Base-by-base conservation (phyloP, 2,329 filamentous ascomycete species). In the Cladosporium sp. region DNA sequence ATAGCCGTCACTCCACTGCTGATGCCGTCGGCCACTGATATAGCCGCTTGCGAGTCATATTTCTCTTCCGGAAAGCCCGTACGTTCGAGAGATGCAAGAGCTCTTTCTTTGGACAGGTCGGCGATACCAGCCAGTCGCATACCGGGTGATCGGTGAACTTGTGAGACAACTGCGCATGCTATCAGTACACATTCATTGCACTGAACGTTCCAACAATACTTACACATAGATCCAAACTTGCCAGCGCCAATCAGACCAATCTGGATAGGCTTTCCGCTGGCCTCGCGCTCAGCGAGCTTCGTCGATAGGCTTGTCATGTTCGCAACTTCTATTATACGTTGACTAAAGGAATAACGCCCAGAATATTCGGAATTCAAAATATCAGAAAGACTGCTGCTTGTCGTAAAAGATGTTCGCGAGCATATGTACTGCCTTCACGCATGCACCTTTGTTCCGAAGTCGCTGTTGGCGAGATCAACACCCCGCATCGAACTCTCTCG, bases 191-290 rank as follows among this genome's bases (percentile, higher is more conserved):
- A 28, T 19, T 22, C 9, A n/a, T 16, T 3, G n/a, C 13, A 35
- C 38, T 19, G 38, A 16, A 35, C 43, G 19, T 28, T 5, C 16
- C 11, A 3, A 4, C n/a, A 19, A 1, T 62, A 60, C 48, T 56
- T 66, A 63, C 72, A 75, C 73, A 74, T 75, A 11, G 70, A 74
- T 2, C 72, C 73, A 50, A 75, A 75, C 55, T 75, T 75, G 50
- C 73, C 73, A 37, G 73, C 72, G 3, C 73, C 72, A 49, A 75
- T 75, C 53, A 75, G 66, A 43, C 71, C 73, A 34, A 75, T 69
- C 38, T 62, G 62, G 33, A 74, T 70, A 3, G 69, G 69, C 57
- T 68, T 71, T 54, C 71, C 70, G 35, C 59, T 61, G 35, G 63
- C 63, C 54, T 72, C 70, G 37, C 71, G 66, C 56, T 71, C 64